A percentile compares a stretch with the other conserved stretches of the same genome.
Conservation (phyloP, 495 filamentous ascomycete genomes). For the Hypomontagnella monticulosa region DNA sequence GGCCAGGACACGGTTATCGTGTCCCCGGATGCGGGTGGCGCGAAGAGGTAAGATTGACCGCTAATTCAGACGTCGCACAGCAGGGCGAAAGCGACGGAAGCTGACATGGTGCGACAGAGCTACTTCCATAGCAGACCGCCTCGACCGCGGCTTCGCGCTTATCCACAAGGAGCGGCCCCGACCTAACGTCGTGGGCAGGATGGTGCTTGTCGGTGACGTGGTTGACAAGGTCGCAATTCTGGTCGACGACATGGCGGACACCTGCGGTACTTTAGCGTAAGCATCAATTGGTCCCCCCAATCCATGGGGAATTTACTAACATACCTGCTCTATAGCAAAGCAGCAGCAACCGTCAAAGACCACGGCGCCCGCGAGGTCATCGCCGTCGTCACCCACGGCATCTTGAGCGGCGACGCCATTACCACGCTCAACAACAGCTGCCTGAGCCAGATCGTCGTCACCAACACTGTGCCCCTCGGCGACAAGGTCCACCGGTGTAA, state of each 20-base stretch:
- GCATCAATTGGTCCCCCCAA: not conserved
- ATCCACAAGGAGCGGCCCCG: conserved; percentile 98
- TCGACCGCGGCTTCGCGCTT: conserved; percentile 95
- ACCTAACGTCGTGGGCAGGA: conserved; percentile 94
- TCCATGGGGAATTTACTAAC: conserved; percentile 3
- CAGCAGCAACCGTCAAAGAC: conserved; percentile 88
- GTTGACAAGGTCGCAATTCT: conserved; percentile 74
- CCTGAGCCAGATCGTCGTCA: conserved; percentile 84
- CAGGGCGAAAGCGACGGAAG: not conserved
- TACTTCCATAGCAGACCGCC: conserved; percentile 93
- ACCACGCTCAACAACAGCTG: conserved; percentile 86
- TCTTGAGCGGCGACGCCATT: conserved; percentile 90
- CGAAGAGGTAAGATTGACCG: conserved; percentile 78
- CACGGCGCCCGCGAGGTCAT: conserved; percentile 89
- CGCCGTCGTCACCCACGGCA: conserved; percentile 96
- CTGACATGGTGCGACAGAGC: conserved; percentile 63
- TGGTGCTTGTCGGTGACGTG: conserved; percentile 82
- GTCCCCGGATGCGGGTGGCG: conserved; percentile 94
- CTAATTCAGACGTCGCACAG: not conserved
- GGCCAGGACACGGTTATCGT: conserved; percentile 92
- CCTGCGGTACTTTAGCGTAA: conserved; percentile 71
- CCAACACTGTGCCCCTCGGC: conserved; percentile 93
- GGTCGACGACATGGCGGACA: conserved; percentile 92
- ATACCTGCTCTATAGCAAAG: conserved; percentile 63
- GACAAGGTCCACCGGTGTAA: conserved; percentile 77